Evolutionary conservation across 2,329 filamentous ascomycete species (phyloP), one percentile per base, ranked within the genome.

Genomic region (Chaetoscypha palmicola): DNA sequence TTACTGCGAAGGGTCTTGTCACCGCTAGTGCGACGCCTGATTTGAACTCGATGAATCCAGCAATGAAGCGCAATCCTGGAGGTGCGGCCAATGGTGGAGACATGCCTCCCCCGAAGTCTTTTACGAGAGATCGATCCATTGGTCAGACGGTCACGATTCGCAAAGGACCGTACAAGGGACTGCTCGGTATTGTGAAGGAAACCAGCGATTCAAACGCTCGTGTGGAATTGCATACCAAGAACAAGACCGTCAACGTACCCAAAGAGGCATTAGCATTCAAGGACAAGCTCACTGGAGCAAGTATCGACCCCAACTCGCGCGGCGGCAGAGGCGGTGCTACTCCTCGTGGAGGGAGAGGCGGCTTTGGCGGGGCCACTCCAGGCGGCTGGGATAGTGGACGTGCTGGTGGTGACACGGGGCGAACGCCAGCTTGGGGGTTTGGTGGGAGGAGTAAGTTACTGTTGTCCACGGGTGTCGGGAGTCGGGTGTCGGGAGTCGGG

Each of bases 151-250:
- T 97, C 34, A 87, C 83, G 40, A 85, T 97, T 59, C 79, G 82
- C 45, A 88, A 83, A 61, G 92, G 92, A 21, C 81, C 84, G 17
- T 89, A 91, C 71, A 98, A 98, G 67, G 91, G 91, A 45, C 73
- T 96, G 33, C 71, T 97, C 32, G 92, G 92, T 56, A 94, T 96
- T 53, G 90, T 98, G 56, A 96, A 95, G 62, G 91, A 97, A 61
- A 85, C 91, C 1, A 94, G 87, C 5, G 90, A 94, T 56, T 78
- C 78, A 3, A 79, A 85, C 58, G 91, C 88, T 22, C 84, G 90
- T 51, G 85, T 98, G 32, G 92, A 98, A 66, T 70, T 98, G 30
- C 91, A 97, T 62, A 90, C 90, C 4, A 95, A 94, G 70, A 87
- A 82, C 67, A 97, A 96, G 71, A 84, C 86, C 12, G 79, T 97